Base-by-base conservation (phyloP, 2,329 filamentous ascomycete genomes). In the Phialophora tarda region DNA sequence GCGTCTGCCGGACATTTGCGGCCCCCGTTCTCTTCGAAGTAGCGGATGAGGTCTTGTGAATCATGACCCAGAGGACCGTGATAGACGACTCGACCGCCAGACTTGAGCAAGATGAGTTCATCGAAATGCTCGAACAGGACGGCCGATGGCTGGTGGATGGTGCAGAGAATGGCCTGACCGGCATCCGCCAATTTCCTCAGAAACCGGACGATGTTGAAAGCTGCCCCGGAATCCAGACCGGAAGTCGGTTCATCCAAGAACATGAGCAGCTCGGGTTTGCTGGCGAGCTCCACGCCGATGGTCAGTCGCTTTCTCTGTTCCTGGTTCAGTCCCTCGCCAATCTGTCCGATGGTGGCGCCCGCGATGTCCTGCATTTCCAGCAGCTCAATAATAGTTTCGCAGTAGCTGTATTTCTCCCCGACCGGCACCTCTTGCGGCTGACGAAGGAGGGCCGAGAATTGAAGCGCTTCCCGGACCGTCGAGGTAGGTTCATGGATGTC, bases 61-160 rank as follows among this genome's bases (percentile, higher is more conserved):
- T 95, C 91, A 59, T 87, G 83, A 58, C 92, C 92, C 38, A 96
- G 89, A 63, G 93, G 89, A n/a, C 92, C 92, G 74, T 94, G 93
- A 80, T 96, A 96, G 58, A 96, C 91, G 55, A 90, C 91, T 59
- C 89, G 85, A 1, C 92, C 93, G 65, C 92, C 92, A 47, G 86
- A 85, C 77, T 93, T 88, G 2, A 96, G 84, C 2, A 96, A 83
- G 4, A 96, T 81, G 2, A 97, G 84, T 11, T 92, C 86, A 75
- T 96, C 92, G 71, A 96, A 97, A 77, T 93, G 90, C 76, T 95
- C 91, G 72, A 97, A 96, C 0, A 96, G 83, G 0, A 91, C 88
- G 11, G 91, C 91, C 69, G 93, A 94, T 2, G 93, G 93, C 76
- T 96, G 93, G 77, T 96, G 93, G 70, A 96, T 96, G 0, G 93